phyloP scores from a whole-genome alignment of 1,284 basidiomycete genomes.

The Pascua sp. region DNA sequence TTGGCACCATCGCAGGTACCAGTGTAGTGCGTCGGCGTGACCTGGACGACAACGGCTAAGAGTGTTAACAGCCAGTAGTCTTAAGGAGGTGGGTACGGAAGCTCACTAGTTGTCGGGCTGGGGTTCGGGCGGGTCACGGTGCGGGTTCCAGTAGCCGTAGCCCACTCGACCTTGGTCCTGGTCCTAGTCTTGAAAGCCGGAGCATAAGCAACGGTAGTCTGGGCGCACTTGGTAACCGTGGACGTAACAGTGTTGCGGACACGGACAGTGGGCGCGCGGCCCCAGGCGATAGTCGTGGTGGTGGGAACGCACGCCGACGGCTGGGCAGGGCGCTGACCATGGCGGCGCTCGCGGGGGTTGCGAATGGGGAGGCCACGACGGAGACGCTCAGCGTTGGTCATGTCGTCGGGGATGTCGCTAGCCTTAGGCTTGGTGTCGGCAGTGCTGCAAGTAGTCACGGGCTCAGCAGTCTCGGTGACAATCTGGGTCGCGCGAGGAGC shows the following conservation, averaged over 20 bases:
- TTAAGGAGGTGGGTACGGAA: too few species aligned
- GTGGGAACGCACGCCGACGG: slow-evolving; percentile 6
- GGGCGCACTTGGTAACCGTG: neutral
- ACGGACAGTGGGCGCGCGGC: neutral
- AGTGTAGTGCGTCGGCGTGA: too few species aligned
- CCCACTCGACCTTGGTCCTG: too few species aligned
- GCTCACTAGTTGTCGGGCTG: too few species aligned
- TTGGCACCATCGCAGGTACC: too few species aligned
- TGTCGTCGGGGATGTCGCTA: neutral
- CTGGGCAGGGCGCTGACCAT: neutral
- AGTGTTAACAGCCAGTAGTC: too few species aligned
- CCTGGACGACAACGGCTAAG: too few species aligned
- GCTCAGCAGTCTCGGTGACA: neutral
- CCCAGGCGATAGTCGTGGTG: neutral
- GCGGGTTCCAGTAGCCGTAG: too few species aligned
- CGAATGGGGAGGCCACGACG: slow-evolving; percentile 13
- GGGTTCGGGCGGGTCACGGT: too few species aligned
- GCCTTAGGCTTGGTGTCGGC: neutral
- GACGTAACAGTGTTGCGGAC: neutral
- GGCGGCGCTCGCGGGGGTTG: neutral
- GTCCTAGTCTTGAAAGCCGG: too few species aligned
- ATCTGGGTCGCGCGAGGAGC: neutral
- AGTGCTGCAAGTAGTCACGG: neutral
- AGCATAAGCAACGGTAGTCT: too few species aligned
- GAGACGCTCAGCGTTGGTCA: slow-evolving; percentile 16